Evolutionary conservation across 2,329 filamentous ascomycete species (phyloP), one percentile per base, ranked within the genome.

Genomic region (Metarhizium brunneum): DNA sequence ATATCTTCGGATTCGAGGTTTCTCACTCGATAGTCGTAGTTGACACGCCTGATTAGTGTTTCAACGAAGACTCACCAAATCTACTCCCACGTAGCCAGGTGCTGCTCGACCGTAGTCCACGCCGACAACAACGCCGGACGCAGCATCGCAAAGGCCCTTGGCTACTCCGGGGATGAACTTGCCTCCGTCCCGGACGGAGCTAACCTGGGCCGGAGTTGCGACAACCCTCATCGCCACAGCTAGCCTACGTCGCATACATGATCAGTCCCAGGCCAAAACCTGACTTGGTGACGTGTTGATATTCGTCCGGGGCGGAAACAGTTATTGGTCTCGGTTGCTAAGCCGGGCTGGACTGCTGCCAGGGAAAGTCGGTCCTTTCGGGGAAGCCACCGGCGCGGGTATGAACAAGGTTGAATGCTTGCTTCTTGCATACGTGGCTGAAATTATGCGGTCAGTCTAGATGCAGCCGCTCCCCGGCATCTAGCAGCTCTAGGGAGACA

Each of bases 301-400:
- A 16, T 14, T 30, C 3, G 32, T 36, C 35, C 13, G 81, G 74
- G 80, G 80, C 14, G 25, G 82, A 85, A 62, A 79, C 73, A 0
- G 73, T 84, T 84, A 2, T 85, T 55, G 81, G 84, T 59, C 68
- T 85, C 1, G 81, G 82, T 2, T 75, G 73, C 58, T 81, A 82
- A 2, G 80, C 76, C 7, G 81, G 82, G 0, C 78, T 84, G 48
- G 81, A 85, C 73, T 78, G 3, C 79, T 80, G 11, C 71, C 77
- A 4, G 68, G 68, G 30, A 78, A 73, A 60, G 73, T 84, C 42
- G 79, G 79, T 0, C 50, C 60, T 0, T 65, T 63, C 4, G 80
- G 81, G 1, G 73, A 68, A 32, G 78, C 71, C 3, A 77, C 83
- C 51, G 82, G 82, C 7, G 69, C 85, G 4, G 81, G 85, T 61